These are phyloP conservation scores for Aspergillus candidus DNA, from an alignment of 2,329 filamentous ascomycete species.

Conservation along the genomic window DNA sequence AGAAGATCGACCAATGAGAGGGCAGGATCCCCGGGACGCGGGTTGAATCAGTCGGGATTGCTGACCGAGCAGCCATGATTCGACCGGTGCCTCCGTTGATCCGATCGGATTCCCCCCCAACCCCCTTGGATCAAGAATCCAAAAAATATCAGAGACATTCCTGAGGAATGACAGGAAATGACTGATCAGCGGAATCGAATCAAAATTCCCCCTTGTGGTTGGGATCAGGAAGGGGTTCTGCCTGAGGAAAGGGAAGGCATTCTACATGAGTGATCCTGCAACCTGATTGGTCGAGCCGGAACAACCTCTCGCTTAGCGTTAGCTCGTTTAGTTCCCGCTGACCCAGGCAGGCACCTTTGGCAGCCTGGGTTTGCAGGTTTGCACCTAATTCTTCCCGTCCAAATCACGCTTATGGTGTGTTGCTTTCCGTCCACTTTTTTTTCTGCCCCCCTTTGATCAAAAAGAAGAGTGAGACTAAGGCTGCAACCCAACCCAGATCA, in stretches of 20 bases:
- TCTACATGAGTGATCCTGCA: slow-evolving; percentile 32
- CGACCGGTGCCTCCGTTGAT: slow-evolving; percentile 21
- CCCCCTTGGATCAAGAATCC: slow-evolving; percentile 14
- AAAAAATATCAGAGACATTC: slow-evolving; percentile 13
- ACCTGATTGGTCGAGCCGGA: slow-evolving; percentile 28
- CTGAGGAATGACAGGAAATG: slow-evolving; percentile 3
- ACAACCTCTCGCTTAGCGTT: slow-evolving; percentile 30
- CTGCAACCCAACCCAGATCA: slow-evolving; percentile 30
- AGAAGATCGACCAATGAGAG: slow-evolving; percentile 32
- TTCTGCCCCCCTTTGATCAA: slow-evolving; percentile 16
- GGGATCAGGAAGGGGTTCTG: slow-evolving; percentile 29
- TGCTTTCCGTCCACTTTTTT: slow-evolving; percentile 30
- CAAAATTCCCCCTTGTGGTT: slow-evolving; percentile 18
- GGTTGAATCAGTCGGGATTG: slow-evolving; percentile 25
- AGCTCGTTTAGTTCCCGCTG: slow-evolving; percentile 11
- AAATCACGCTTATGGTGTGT: slow-evolving; percentile 29
- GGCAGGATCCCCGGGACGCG: slow-evolving; percentile 19
- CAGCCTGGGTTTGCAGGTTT: too few species aligned
- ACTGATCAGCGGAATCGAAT: slow-evolving; percentile 11
- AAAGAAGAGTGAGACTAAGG: slow-evolving; percentile 15
- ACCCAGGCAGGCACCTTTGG: slow-evolving; percentile 16
- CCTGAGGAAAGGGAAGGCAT: slow-evolving; percentile 14
- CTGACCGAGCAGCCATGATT: slow-evolving; percentile 22
- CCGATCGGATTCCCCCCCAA: slow-evolving; percentile 14
- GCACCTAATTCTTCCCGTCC: neutral